Evolutionary conservation across 2,329 filamentous ascomycete genomes (phyloP).

Genomic region (Decorospora gaudefroyi): DNA sequence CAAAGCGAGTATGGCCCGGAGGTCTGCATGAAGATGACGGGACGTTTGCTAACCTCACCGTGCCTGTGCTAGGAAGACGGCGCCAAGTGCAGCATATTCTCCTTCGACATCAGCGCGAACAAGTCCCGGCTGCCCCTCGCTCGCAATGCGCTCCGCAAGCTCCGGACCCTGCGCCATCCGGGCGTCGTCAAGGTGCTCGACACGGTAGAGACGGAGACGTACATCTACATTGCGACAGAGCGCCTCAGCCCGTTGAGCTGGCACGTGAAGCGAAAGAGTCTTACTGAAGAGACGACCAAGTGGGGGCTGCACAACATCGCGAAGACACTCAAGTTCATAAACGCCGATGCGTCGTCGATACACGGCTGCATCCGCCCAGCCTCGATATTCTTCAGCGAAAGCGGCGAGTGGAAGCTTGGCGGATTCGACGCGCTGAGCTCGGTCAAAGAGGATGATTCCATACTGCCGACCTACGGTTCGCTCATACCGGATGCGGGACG

Average conservation of each 20-base stretch:
- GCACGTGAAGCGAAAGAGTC: conserved; percentile 84
- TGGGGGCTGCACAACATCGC: conserved; percentile 91
- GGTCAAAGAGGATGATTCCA: conserved; percentile 91
- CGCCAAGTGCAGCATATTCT: conserved; percentile 93
- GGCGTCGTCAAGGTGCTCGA: conserved; percentile 94
- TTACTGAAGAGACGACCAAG: conserved; percentile 91
- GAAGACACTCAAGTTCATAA: conserved; percentile 95
- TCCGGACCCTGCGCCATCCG: conserved; percentile 89
- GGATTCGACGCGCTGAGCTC: conserved; percentile 94
- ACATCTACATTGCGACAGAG: conserved; percentile 96
- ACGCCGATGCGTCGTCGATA: conserved; percentile 87
- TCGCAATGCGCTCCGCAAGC: conserved; percentile 90
- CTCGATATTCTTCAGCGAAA: conserved; percentile 91
- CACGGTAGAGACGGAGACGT: conserved; percentile 93
- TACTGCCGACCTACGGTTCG: conserved; percentile 90
- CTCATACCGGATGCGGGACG: conserved; percentile 81
- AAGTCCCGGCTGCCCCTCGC: conserved; percentile 82
- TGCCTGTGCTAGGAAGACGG: conserved; percentile 86
- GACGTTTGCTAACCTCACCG: conserved; percentile 28
- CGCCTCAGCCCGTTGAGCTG: conserved; percentile 83
- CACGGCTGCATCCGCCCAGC: conserved; percentile 85
- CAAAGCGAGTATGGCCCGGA: conserved; percentile 69
- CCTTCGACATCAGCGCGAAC: conserved; percentile 85
- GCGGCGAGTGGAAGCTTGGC: conserved; percentile 95
- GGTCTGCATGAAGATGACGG: conserved; percentile 12